Evolutionary conservation across 2,329 filamentous ascomycete species (phyloP).

Genomic region (Alternaria incomplexa): DNA sequence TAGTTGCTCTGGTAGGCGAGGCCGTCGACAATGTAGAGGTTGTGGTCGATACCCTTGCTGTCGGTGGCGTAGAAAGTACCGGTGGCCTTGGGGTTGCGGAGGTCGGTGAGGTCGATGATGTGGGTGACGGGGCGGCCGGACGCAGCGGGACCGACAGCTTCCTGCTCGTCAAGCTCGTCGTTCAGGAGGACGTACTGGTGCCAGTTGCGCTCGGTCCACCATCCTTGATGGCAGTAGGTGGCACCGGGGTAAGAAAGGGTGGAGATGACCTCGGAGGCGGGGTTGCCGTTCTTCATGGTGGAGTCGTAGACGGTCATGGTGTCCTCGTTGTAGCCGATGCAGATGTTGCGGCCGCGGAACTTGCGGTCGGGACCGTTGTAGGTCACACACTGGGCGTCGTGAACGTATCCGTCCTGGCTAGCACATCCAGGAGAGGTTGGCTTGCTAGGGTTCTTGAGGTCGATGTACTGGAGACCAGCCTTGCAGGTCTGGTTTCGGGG

Average conservation of each 20-base stretch:
- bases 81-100: conserved; percentile 47
- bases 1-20: conserved; percentile 53
- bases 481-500: conserved; percentile 51
- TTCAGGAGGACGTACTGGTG: conserved; percentile 44
- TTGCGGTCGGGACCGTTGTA: conserved; percentile 59
- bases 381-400: conserved; percentile 65
- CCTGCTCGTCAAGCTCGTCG: conserved; percentile 43
- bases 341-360: conserved; percentile 60
- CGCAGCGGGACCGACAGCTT: conserved; percentile 35
- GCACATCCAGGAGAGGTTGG: conserved; percentile 60
- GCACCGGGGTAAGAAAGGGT: conserved; percentile 61
- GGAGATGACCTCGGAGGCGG: conserved; percentile 63
- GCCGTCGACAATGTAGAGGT: conserved; percentile 52
- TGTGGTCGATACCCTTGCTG: conserved; percentile 52
- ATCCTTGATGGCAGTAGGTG: conserved; percentile 65
- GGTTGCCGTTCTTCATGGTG: conserved; percentile 59
- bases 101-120: conserved; percentile 43
- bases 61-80: conserved; percentile 50
- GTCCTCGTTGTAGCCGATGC: conserved; percentile 63
- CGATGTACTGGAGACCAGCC: conserved; percentile 63
- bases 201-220: conserved; percentile 53
- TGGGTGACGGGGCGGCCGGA: conserved; percentile 43
- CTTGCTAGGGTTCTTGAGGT: conserved; percentile 61
- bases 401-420: conserved; percentile 63
- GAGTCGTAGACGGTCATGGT: conserved; percentile 60